A percentile compares a stretch with the other conserved stretches of the same genome.
Evolutionary conservation across 2,329 filamentous ascomycete species (phyloP).

Genomic region (Fusarium staphyleae): DNA sequence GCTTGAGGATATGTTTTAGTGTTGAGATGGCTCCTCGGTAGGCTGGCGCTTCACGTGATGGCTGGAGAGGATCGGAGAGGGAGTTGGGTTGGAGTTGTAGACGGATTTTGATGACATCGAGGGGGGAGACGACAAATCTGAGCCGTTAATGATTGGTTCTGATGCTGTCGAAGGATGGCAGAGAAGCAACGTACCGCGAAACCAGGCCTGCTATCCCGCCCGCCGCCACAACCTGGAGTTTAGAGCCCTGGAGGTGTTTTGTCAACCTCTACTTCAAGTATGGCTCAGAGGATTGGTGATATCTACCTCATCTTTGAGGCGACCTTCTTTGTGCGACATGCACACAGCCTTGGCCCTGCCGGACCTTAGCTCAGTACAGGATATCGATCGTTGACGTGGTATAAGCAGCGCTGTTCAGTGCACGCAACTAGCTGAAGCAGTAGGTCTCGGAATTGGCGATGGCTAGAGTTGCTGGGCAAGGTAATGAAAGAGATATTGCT

Average conservation of each 20-base stretch:
- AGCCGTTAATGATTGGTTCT: slow-evolving; percentile 21
- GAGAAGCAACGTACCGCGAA: slow-evolving; percentile 69
- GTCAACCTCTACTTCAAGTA: slow-evolving; percentile 12
- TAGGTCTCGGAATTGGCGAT: neutral
- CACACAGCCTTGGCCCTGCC: slow-evolving; percentile 38
- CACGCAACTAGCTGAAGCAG: neutral
- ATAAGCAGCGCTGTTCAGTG: neutral
- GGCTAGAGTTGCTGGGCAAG: slow-evolving; percentile 19
- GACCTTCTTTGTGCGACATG: slow-evolving; percentile 50
- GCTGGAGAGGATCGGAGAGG: slow-evolving; percentile 73
- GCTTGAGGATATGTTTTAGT: slow-evolving; percentile 74
- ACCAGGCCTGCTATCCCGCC: slow-evolving; percentile 79
- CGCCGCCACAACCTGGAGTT: slow-evolving; percentile 62
- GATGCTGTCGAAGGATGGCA: neutral
- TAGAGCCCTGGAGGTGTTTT: slow-evolving; percentile 55
- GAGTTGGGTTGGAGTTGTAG: slow-evolving; percentile 92
- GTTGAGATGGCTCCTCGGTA: slow-evolving; percentile 83
- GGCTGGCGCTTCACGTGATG: slow-evolving; percentile 57
- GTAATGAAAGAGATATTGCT: slow-evolving; percentile 49
- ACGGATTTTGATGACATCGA: slow-evolving; percentile 98
- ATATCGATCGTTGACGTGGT: slow-evolving; percentile 32
- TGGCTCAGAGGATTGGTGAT: neutral
- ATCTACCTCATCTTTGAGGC: slow-evolving; percentile 66
- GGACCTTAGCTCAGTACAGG: slow-evolving; percentile 20
- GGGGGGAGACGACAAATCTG: slow-evolving; percentile 91